Percentiles rank a stretch among this genome's conserved stretches.
These are phyloP conservation scores for Fusarium sterilihyphosum DNA, from an alignment of 2,329 filamentous ascomycete genomes.

Conservation along the genomic window DNA sequence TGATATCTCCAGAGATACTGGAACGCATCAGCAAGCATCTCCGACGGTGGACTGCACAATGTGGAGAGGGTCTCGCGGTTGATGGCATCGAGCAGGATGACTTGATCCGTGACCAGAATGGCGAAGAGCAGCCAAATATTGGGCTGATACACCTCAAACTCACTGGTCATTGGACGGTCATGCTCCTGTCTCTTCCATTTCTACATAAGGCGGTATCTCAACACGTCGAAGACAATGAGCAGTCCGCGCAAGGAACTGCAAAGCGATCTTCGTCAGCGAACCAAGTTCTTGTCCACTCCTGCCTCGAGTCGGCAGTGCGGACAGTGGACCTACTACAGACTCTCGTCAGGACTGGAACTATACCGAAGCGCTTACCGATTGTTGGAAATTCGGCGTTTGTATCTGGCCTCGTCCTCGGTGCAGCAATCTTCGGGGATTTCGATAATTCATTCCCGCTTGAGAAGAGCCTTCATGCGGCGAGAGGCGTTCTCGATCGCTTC, in stretches of 20 bases:
- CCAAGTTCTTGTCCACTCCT: constrained; percentile 46
- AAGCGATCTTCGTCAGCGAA: constrained; percentile 19
- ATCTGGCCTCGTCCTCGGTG: constrained; percentile 55
- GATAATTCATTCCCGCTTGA: constrained; percentile 48
- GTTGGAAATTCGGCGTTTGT: constrained; percentile 58
- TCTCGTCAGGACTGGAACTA: constrained; percentile 45
- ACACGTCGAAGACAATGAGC: constrained; percentile 32
- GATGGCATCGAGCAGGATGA: constrained; percentile 39
- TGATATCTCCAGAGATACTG: constrained; percentile 43
- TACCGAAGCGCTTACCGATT: constrained; percentile 56
- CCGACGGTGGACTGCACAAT: constrained; percentile 39
- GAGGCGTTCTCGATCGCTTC: constrained; percentile 40
- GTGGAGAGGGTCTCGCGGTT: constrained; percentile 16
- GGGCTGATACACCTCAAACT: constrained; percentile 47
- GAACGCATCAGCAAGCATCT: constrained; percentile 41
- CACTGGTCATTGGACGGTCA: constrained; percentile 52
- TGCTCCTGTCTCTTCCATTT: constrained; percentile 50
- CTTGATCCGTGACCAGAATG: constrained; percentile 22
- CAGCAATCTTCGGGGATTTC: constrained; percentile 57
- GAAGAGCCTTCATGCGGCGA: constrained; percentile 38
- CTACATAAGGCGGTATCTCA: constrained; percentile 45
- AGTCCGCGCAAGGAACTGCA: constrained; percentile 4
- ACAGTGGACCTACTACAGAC: constrained; percentile 52
- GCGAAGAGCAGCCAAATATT: constrained; percentile 37
- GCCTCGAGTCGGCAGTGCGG: constrained; percentile 49